Base-by-base conservation (phyloP, 192 early-diverging fungal species). In the Coemansia sp. region DNA sequence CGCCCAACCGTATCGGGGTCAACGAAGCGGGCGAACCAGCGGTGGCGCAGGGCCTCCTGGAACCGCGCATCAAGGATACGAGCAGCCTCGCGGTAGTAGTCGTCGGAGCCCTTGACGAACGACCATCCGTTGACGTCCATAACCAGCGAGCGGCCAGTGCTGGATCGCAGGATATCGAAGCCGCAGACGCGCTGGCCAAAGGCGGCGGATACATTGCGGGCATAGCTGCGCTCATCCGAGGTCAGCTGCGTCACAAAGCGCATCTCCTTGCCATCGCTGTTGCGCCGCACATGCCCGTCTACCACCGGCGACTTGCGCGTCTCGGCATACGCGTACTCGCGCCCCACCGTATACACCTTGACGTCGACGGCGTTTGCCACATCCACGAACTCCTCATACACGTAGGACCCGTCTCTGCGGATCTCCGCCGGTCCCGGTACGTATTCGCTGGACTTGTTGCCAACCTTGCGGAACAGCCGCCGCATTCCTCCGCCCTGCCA, bases 81-180 rank as follows among this genome's bases (percentile, higher is more conserved):
- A 19, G 93, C 87, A 44, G 92, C 93, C 33, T 88, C 86, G 65
- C 91, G 91, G 68, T 97, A 97, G 70, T 98, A 98, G 29, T 91
- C 84, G 37, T 89, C 87, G 67, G 91, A 95, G 50, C 95, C 95
- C 73, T 98, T 98, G 57, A 98, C 96, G 82, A 98, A 98, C 44
- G 91, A 93, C 96, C 96, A 98, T 15, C 96, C 96, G 59, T 98
- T 98, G 60, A 98, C 95, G 73, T 98, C 96, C 68, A 98, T 97
- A 3, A 98, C 94, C 74, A 89, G 91, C 9, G 92, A 93, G 61
- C 82, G 71, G n/a, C 78, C 72, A 7, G n/a, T 29, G 38, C 65
- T 74, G 20, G 92, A 93, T 7, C 96, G 87, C 63, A 98, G 69
- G 22, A 96, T 77, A 74, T 98, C 96, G 69, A 97, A 94, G 0